A percentile compares a stretch with the other conserved stretches of the same genome.
Conservation (phyloP, 345 rosid genomes). For the Pugionium dolabratum region DNA sequence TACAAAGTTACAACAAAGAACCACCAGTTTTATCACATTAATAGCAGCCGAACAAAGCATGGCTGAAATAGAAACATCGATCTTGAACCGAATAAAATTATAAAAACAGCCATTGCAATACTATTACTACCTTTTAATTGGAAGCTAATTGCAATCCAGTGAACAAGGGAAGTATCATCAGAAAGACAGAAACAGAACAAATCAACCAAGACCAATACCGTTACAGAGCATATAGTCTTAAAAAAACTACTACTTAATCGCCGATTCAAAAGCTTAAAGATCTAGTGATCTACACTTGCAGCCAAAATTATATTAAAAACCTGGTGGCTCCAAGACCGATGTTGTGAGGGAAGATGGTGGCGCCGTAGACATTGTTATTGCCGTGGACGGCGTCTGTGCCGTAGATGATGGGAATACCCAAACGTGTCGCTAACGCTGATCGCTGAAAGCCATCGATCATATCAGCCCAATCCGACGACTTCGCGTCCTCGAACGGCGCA, state of each 20-base stretch:
- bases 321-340: constrained; percentile 87
- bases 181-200: constrained; percentile 18
- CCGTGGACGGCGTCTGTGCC: constrained; percentile 98
- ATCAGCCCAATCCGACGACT: constrained; percentile 77
- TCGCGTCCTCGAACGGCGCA: constrained; percentile 59
- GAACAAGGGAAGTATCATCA: too few species aligned
- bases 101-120: background rate
- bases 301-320: constrained; percentile 32
- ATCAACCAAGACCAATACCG: background rate
- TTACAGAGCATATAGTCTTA: background rate
- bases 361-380: constrained; percentile 72
- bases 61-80: background rate
- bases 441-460: constrained; percentile 76
- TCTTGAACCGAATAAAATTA: constrained; percentile 5
- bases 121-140: background rate
- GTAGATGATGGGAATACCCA: constrained; percentile 79
- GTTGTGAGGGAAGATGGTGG: constrained; percentile 90
- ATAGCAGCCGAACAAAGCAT: background rate
- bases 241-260: background rate
- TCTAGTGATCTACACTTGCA: too few species aligned
- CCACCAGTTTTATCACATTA: background rate
- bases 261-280: background rate
- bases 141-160: too few species aligned
- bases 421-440: constrained; percentile 64
- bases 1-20: constrained; percentile 19